Percentiles rank a stretch among this genome's conserved stretches.
phyloP scores from a whole-genome alignment of 441 rosid species.

The Oxalis stricta region DNA sequence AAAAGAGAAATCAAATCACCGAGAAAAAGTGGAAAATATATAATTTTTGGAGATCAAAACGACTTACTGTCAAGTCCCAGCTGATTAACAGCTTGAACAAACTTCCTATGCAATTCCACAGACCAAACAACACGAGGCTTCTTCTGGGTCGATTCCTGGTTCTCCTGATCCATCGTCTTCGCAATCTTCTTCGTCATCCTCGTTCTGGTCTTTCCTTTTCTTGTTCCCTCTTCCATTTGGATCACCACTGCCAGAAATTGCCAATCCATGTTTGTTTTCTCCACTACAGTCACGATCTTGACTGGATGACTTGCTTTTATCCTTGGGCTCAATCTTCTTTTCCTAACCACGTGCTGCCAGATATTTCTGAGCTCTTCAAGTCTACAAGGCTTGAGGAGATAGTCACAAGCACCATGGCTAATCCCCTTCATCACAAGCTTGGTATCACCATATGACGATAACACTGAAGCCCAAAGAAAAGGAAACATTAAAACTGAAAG shows the following conservation, averaged over 20 bases:
- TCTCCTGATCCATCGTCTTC: constrained; percentile 53
- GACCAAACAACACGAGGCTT: constrained; percentile 96
- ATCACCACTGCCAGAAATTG: constrained; percentile 19
- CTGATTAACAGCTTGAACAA: constrained; percentile 77
- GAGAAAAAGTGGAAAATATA: too few species aligned
- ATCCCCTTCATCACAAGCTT: constrained; percentile 83
- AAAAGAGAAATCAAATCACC: background rate
- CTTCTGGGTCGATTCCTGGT: constrained; percentile 56
- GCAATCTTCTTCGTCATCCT: constrained; percentile 54
- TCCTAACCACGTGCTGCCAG: constrained; percentile 94
- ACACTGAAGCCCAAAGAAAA: constrained; percentile 36
- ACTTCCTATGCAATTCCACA: constrained; percentile 68
- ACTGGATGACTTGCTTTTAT: constrained; percentile 19
- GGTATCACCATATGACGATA: constrained; percentile 68
- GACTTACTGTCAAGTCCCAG: constrained; percentile 84
- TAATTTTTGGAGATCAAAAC: too few species aligned
- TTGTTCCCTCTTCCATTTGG: constrained; percentile 27
- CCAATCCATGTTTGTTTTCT: constrained; percentile 19
- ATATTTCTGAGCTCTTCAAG: constrained; percentile 80
- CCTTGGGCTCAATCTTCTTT: constrained; percentile 32
- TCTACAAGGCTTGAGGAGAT: constrained; percentile 70
- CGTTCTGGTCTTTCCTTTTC: constrained; percentile 58
- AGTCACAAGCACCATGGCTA: constrained; percentile 83
- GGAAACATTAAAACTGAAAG: constrained; percentile 1
- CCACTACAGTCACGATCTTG: constrained; percentile 24